Percentiles rank a stretch among this genome's conserved stretches.
Conservation (phyloP, 2,329 filamentous ascomycete genomes). For the Microascus cirrosus region DNA sequence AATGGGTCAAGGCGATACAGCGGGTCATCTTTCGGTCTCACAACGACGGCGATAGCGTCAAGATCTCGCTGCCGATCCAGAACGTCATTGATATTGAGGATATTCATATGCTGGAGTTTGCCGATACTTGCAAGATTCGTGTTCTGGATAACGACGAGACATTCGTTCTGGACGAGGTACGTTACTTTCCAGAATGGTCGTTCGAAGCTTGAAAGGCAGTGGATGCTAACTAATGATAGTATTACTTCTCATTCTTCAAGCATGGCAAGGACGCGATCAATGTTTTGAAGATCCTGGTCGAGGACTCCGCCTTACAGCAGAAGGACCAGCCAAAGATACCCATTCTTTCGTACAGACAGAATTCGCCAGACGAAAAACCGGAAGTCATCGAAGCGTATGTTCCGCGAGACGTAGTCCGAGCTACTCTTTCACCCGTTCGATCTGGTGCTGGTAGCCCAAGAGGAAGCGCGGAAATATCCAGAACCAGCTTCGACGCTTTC, state of each 20-base stretch:
- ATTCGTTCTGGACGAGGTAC: conserved; percentile 85
- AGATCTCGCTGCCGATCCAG: conserved; percentile 80
- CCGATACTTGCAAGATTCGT: conserved; percentile 85
- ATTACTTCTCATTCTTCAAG: conserved; percentile 94
- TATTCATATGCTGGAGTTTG: conserved; percentile 79
- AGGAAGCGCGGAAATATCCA: conserved; percentile 38
- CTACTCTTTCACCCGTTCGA: conserved; percentile 42
- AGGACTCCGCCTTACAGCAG: conserved; percentile 42
- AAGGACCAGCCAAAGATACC: conserved; percentile 2
- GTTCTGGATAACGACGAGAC: conserved; percentile 92
- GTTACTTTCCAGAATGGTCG: conserved; percentile 11
- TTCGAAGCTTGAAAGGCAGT: not conserved
- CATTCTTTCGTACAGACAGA: not conserved
- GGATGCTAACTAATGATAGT: conserved; percentile 32
- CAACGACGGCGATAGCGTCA: conserved; percentile 94
- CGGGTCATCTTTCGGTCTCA: conserved; percentile 92
- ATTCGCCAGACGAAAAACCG: conserved; percentile 5
- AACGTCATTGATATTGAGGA: conserved; percentile 92
- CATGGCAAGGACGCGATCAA: conserved; percentile 74
- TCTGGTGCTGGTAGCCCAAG: conserved; percentile 36
- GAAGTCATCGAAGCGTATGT: conserved; percentile 21
- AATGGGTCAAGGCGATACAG: conserved; percentile 92
- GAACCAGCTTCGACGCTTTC: conserved; percentile 43
- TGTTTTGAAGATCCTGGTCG: conserved; percentile 62
- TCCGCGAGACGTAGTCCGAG: conserved; percentile 46